Conservation (phyloP, 257 asterid genomes). For the Primulina tabacum region DNA sequence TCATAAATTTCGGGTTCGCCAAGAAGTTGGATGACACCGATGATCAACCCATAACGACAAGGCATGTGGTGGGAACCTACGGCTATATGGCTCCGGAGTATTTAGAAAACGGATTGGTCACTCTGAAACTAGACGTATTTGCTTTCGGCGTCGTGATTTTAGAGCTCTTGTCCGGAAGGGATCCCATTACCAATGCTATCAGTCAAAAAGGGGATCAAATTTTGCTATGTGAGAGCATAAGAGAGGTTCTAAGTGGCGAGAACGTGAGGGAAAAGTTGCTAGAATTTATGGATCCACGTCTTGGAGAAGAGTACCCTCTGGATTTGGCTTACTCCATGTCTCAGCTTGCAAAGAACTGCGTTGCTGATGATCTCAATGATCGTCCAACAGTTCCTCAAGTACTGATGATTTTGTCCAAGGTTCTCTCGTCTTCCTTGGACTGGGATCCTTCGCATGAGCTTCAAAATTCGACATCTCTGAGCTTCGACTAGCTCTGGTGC, state of each 20-base stretch:
- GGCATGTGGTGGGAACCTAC: constrained; percentile 56
- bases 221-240: constrained; percentile 27
- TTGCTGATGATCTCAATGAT: constrained; percentile 33
- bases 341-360: constrained; percentile 49
- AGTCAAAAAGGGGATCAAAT: constrained; percentile 8
- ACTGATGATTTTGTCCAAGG: constrained; percentile 38
- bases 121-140: constrained; percentile 52
- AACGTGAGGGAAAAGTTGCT: constrained; percentile 46
- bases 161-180: constrained; percentile 51
- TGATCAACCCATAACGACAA: constrained; percentile 23
- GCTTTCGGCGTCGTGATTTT: constrained; percentile 49
- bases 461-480: constrained; percentile 29
- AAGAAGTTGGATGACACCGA: constrained; percentile 26
- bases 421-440: constrained; percentile 44
- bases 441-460: constrained; percentile 56
- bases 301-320: constrained; percentile 38
- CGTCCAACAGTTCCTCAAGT: constrained; percentile 43
- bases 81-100: constrained; percentile 67
- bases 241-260: constrained; percentile 38
- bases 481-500: not conserved
- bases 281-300: constrained; percentile 42
- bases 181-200: constrained; percentile 4
- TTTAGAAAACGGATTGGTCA: constrained; percentile 50
- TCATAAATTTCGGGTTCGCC: constrained; percentile 43
- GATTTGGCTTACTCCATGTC: constrained; percentile 52